phyloP scores from a whole-genome alignment of 192 early-diverging fungal species.

The Backusella macrospora region DNA sequence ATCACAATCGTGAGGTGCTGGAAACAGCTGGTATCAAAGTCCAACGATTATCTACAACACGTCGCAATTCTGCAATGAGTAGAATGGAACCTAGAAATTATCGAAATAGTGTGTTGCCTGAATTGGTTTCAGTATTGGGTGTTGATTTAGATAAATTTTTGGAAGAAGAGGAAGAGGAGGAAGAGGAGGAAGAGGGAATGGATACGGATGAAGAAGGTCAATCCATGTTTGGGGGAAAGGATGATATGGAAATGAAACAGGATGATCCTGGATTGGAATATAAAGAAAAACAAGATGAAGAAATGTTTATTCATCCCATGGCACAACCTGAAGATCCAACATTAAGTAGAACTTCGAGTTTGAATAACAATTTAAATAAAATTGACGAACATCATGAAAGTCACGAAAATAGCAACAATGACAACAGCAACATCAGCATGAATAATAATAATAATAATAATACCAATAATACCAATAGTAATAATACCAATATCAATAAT shows the following conservation, averaged over 20 bases:
- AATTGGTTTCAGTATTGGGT: conserved; percentile 41
- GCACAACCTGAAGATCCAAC: not conserved
- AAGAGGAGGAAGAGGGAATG: conserved; percentile 40
- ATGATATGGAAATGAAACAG: not conserved
- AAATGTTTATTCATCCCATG: not conserved
- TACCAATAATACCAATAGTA: not conserved
- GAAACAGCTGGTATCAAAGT: conserved; percentile 46
- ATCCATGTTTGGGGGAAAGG: not conserved
- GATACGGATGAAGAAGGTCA: conserved; percentile 20
- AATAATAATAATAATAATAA: not conserved
- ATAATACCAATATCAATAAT: not conserved
- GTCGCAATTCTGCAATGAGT: conserved; percentile 23
- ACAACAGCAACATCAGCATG: not conserved
- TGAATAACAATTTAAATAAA: not conserved
- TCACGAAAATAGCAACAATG: not conserved
- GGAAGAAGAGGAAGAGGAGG: conserved; percentile 33
- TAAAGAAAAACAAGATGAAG: conserved; percentile 20
- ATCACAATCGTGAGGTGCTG: conserved; percentile 44
- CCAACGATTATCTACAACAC: conserved; percentile 36
- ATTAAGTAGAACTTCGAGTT: not conserved
- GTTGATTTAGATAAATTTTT: conserved; percentile 43
- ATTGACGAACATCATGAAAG: too few relatives aligned
- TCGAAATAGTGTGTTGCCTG: conserved; percentile 43
- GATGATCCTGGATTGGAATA: conserved; percentile 29
- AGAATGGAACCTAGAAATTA: conserved; percentile 28